Evolutionary conservation across 2,329 filamentous ascomycete species (phyloP).

Genomic region (Coniochaeta ligniaria): DNA sequence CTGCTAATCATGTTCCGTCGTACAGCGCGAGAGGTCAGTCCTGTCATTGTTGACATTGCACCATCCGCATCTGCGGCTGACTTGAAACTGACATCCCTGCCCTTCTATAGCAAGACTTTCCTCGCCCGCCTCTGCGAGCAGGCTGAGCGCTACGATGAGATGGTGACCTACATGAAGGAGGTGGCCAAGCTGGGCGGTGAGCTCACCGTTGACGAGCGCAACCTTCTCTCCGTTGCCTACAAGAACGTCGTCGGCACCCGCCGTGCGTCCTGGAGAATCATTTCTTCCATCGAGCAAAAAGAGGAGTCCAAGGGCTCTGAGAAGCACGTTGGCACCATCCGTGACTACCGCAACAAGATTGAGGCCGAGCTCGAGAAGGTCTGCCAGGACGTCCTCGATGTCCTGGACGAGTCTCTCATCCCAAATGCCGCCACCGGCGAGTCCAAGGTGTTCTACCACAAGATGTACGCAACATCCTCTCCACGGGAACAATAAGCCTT

Average conservation of each 20-base stretch:
- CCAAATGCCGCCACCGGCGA: constrained; percentile 94
- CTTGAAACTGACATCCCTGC: constrained; percentile 22
- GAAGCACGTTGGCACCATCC: constrained; percentile 89
- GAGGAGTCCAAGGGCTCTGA: constrained; percentile 98
- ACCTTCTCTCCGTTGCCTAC: constrained; percentile 97
- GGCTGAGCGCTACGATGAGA: constrained; percentile 99
- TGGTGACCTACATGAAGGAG: constrained; percentile 99
- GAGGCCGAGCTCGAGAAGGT: constrained; percentile 95
- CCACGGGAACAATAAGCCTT: background rate
- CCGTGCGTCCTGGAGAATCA: constrained; percentile 98
- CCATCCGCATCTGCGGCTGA: background rate
- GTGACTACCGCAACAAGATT: constrained; percentile 97
- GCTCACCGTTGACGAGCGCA: constrained; percentile 93
- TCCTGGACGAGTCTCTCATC: constrained; percentile 88
- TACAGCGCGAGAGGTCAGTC: constrained; percentile 2
- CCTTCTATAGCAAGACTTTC: constrained; percentile 83
- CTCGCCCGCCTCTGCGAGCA: constrained; percentile 99
- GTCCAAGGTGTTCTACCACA: constrained; percentile 99
- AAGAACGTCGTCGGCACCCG: constrained; percentile 99
- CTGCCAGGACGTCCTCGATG: constrained; percentile 95
- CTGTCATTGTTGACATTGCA: constrained; percentile 1
- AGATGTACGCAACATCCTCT: constrained; percentile 68
- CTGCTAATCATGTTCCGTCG: background rate
- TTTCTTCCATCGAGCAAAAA: constrained; percentile 99
- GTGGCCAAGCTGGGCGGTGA: constrained; percentile 81